A percentile compares a stretch with the other conserved stretches of the same genome.
Conservation (phyloP, 495 filamentous ascomycete species). For the Aspergillus indologenus region DNA sequence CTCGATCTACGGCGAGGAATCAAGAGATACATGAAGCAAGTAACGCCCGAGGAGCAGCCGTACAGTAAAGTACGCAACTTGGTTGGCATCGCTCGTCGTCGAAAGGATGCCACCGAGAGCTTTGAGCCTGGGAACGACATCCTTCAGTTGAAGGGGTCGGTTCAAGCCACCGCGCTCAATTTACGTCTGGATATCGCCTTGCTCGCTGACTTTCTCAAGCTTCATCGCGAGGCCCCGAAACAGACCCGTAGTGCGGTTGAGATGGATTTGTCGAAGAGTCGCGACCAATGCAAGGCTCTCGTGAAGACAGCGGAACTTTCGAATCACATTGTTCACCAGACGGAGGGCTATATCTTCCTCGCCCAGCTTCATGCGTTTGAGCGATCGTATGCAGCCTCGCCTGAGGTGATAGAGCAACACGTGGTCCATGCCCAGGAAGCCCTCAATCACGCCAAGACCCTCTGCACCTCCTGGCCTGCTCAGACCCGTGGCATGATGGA, state of each 20-base stretch:
- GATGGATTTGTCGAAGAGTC: not conserved
- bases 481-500: conserved; percentile 28
- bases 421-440: conserved; percentile 12
- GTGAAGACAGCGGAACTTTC: conserved; percentile 12
- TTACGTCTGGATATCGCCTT: conserved; percentile 55
- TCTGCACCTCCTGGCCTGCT: conserved; percentile 24
- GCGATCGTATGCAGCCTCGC: conserved; percentile 8
- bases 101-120: conserved; percentile 29
- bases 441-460: conserved; percentile 21
- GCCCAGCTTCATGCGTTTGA: conserved; percentile 39
- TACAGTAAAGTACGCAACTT: conserved; percentile 54
- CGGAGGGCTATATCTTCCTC: conserved; percentile 33
- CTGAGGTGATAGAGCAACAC: conserved; percentile 1
- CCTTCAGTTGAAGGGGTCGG: conserved; percentile 45
- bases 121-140: conserved; percentile 42
- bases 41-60: conserved; percentile 57
- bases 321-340: conserved; percentile 18
- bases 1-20: conserved; percentile 40
- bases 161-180: conserved; percentile 50
- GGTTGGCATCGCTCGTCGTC: conserved; percentile 47
- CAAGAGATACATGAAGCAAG: conserved; percentile 39
- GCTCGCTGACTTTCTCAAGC: conserved; percentile 49
- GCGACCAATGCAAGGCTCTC: conserved; percentile 9
- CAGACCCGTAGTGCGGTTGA: too few species aligned
- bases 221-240: not conserved